These are phyloP conservation scores for Vitis vinifera DNA, from an alignment of 164 flowering plant species.

Conservation along the genomic window DNA sequence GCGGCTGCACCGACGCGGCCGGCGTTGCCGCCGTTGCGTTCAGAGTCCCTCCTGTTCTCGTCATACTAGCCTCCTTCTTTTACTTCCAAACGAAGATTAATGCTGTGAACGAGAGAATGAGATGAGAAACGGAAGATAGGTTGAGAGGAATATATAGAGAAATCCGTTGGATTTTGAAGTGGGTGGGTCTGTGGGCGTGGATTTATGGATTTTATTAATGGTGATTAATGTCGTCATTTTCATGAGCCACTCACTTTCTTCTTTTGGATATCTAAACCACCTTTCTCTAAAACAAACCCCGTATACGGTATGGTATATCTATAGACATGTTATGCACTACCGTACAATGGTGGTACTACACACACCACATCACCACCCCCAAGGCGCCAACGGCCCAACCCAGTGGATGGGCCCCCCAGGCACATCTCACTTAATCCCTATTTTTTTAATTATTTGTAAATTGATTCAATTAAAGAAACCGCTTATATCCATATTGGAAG, in stretches of 20 bases:
- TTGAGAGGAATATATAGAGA: slow-evolving; percentile 20
- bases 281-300: too few species aligned
- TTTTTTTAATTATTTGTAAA: too few species aligned
- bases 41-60: slow-evolving; percentile 27
- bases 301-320: too few species aligned
- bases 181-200: background rate
- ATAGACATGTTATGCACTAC: too few species aligned
- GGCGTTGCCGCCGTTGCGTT: slow-evolving; percentile 8
- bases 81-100: too few species aligned
- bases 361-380: too few species aligned
- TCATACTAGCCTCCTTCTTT: background rate
- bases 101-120: slow-evolving; percentile 4
- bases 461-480: too few species aligned
- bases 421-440: too few species aligned
- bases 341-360: too few species aligned
- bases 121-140: slow-evolving; percentile 10
- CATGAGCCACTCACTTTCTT: background rate
- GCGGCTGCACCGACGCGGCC: slow-evolving; percentile 9
- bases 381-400: too few species aligned
- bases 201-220: background rate
- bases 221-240: slow-evolving; percentile 30
- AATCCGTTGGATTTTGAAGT: background rate
- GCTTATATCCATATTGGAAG: too few species aligned
- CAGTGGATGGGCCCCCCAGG: too few species aligned
- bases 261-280: background rate